Percentiles rank a stretch among this genome's conserved stretches.
Evolutionary conservation across 257 asterid genomes (phyloP).

Genomic region (Solanum lycopersicoides): DNA sequence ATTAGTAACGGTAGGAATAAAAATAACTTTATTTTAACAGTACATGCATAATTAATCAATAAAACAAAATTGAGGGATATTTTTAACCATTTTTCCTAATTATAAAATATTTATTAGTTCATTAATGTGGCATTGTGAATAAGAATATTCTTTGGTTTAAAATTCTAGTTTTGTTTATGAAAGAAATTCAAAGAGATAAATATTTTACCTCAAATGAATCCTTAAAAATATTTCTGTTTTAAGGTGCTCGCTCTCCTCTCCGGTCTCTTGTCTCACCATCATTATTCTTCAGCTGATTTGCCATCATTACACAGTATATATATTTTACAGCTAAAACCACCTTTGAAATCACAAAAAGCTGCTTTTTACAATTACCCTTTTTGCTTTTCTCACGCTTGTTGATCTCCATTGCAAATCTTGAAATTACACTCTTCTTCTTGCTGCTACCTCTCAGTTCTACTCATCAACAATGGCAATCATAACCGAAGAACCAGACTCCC

Average conservation of each 20-base stretch:
- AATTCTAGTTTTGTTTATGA: too few relatives aligned
- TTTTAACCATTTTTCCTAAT: too few relatives aligned
- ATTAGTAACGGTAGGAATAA: rapidly evolving
- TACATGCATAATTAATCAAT: rapidly evolving
- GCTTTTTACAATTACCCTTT: background rate
- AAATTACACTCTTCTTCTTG: background rate
- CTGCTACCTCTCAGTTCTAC: background rate
- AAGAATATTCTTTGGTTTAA: too few relatives aligned
- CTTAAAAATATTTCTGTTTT: too few relatives aligned
- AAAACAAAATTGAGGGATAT: too few relatives aligned
- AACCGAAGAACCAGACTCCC: conserved; percentile 48
- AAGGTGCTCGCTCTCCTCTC: too few relatives aligned
- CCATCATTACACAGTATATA: background rate
- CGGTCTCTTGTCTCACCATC: background rate
- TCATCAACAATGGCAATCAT: conserved; percentile 49
- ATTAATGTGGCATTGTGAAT: too few relatives aligned
- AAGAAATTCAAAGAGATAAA: too few relatives aligned
- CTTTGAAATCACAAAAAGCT: background rate
- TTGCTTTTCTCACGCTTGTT: background rate
- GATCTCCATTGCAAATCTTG: background rate
- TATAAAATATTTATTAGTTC: too few relatives aligned
- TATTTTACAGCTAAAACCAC: background rate
- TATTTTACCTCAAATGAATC: too few relatives aligned
- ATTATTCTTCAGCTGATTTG: background rate
- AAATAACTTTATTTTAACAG: too few relatives aligned